Conservation (phyloP, 495 filamentous ascomycete genomes). For the Xylaria venustula region DNA sequence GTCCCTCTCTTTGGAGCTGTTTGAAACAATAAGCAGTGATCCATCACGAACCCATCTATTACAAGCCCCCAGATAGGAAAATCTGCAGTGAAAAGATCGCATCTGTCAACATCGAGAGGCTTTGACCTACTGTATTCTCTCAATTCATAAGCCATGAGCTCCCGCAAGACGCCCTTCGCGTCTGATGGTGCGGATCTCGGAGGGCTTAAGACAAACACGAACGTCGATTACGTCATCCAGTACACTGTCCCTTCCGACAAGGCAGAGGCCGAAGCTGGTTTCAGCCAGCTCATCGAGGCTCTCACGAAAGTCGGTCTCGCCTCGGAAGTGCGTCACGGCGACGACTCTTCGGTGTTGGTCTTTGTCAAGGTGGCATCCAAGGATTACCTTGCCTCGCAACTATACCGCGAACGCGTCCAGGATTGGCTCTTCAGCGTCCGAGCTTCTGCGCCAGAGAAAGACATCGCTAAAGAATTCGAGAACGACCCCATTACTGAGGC, state of each 20-base stretch:
- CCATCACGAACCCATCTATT: too few species aligned
- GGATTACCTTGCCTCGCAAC: slow-evolving; percentile 57
- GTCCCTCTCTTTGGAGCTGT: too few species aligned
- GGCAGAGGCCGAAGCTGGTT: slow-evolving; percentile 64
- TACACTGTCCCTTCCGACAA: slow-evolving; percentile 70
- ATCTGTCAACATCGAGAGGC: too few species aligned
- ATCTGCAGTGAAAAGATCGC: too few species aligned
- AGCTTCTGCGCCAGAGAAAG: slow-evolving; percentile 71
- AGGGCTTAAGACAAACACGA: slow-evolving; percentile 37
- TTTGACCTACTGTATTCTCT: not conserved
- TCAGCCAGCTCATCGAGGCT: slow-evolving; percentile 70
- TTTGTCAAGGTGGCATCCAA: slow-evolving; percentile 77
- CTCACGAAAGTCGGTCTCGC: slow-evolving; percentile 75
- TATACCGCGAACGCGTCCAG: slow-evolving; percentile 75
- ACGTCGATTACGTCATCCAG: slow-evolving; percentile 88
- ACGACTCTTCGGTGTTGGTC: slow-evolving; percentile 72
- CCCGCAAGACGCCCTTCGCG: slow-evolving; percentile 28
- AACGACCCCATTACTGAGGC: slow-evolving; percentile 77
- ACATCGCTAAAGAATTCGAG: slow-evolving; percentile 60
- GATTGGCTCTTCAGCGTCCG: slow-evolving; percentile 96
- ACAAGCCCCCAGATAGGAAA: too few species aligned
- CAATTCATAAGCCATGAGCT: slow-evolving; percentile 31
- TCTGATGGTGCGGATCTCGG: slow-evolving; percentile 26
- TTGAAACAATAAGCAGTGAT: too few species aligned
- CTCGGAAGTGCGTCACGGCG: slow-evolving; percentile 80